A percentile compares a stretch with the other conserved stretches of the same genome.
Evolutionary conservation across 805 yeast species (phyloP).

Genomic region (Schizosaccharomyces cryophilus): DNA sequence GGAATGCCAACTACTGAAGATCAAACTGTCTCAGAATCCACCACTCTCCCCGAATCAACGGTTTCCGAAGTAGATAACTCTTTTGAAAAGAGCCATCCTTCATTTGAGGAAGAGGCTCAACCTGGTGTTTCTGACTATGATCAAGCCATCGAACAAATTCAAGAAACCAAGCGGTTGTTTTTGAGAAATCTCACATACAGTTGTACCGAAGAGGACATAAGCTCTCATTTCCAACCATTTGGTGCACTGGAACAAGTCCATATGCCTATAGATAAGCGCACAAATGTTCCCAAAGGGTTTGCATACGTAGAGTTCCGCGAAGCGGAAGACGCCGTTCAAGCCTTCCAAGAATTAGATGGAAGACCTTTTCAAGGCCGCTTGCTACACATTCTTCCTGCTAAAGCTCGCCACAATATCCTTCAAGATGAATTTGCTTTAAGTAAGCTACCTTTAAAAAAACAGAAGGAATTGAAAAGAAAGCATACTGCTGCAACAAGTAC

Average conservation of each 20-base stretch:
- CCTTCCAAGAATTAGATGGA: constrained; percentile 54
- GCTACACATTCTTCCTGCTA: constrained; percentile 69
- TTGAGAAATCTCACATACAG: constrained; percentile 64
- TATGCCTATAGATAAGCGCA: constrained; percentile 70
- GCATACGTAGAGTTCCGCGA: constrained; percentile 57
- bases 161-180: constrained; percentile 56
- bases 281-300: constrained; percentile 78
- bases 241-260: constrained; percentile 64
- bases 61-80: constrained; percentile 3
- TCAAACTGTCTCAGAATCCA: neutral
- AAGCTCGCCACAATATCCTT: constrained; percentile 42
- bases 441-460: constrained; percentile 80
- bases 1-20: neutral
- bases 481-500: constrained; percentile 65
- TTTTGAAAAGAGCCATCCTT: neutral
- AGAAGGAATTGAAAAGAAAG: constrained; percentile 58
- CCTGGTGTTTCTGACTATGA: constrained; percentile 3
- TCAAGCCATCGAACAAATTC: constrained; percentile 4
- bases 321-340: constrained; percentile 48
- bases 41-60: neutral
- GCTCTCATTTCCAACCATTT: constrained; percentile 32
- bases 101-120: neutral
- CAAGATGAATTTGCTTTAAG: constrained; percentile 78
- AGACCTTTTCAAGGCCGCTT: constrained; percentile 85
- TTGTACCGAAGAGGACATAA: constrained; percentile 58